Base-by-base conservation (phyloP, 345 rosid genomes). In the Capsella bursapastoris region DNA sequence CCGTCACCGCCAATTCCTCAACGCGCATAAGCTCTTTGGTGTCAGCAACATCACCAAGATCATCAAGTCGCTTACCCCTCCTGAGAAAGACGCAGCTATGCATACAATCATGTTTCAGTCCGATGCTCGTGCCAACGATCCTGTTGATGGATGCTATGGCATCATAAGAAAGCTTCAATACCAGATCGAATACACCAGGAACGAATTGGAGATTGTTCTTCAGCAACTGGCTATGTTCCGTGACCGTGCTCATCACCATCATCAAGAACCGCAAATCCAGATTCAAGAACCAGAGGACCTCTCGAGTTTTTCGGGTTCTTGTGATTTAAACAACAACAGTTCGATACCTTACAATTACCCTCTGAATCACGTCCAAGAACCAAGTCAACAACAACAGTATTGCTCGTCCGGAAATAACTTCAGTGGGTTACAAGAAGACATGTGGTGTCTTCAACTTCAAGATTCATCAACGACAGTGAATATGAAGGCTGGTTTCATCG, bases 21-120 rank as follows among this genome's bases (percentile, higher is more conserved):
- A 95, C 37, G 98, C 97, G 0, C 99, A 95, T 77, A 95, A 89
- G 79, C 84, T 95, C 61, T 95, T 92, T 56, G 98, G 98, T 1
- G 97, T 95, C 9, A 87, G 94, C 73, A 95, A 95, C 71, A 92
- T 92, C 32, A 89, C 89, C 43, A 92, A 92, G 82, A 92, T 88
- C 82, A 90, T 95, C 74, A 87, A 80, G 69, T 45, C 74, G 72
- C 92, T 95, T 6, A 72, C 58, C 48, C 92, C 86, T 8, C 81
- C 85, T 1, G 72, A 92, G 41, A 75, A 87, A 64, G 96, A 89
- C 75, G 87, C 89, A 1, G 97, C 99, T 22, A 92, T 95, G 97
- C 83, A 83, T 4, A 84, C 97, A 53, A 92, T 95, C 63, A 87
- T 95, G 32, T 86, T 83, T 80, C 97, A 95, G 57, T 89, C 99